A percentile compares a stretch with the other conserved stretches of the same genome.
Evolutionary conservation across 2,329 filamentous ascomycete species (phyloP).

Genomic region (Tolypocladium ovalisporum): DNA sequence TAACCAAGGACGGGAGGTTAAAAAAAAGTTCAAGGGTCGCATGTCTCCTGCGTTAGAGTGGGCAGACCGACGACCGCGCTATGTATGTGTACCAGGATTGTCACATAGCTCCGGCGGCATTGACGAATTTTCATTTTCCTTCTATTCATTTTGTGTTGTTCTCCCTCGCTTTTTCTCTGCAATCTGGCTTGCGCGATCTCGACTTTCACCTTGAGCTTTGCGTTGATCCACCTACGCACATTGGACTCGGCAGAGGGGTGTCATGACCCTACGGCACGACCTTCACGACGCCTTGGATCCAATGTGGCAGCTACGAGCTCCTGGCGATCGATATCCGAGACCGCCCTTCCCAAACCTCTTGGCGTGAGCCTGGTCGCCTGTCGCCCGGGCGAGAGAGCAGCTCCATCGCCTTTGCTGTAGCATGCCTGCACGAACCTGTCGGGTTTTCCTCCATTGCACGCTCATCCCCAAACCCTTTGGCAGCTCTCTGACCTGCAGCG

Average conservation of each 20-base stretch:
- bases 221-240: not conserved
- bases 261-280: conserved; percentile 9
- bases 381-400: not conserved
- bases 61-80: conserved; percentile 9
- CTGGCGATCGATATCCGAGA: conserved; percentile 8
- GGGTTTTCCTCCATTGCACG: not conserved
- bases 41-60: conserved; percentile 1
- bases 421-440: not conserved
- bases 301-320: not conserved
- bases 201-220: not conserved
- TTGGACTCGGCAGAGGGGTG: not conserved
- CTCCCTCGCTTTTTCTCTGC: conserved; percentile 9
- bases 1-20: conserved; percentile 15
- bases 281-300: conserved; percentile 10
- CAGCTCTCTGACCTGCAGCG: not conserved
- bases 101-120: conserved; percentile 14
- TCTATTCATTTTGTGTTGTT: conserved; percentile 9
- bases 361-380: not conserved
- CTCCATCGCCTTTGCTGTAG: not conserved
- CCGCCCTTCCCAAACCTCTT: not conserved
- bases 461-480: not conserved
- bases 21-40: conserved; percentile 4
- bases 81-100: conserved; percentile 23
- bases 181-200: conserved; percentile 7
- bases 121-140: conserved; percentile 15